Evolutionary conservation across 179 eudicot species (phyloP), one percentile per base, ranked within the genome.

Genomic region (Nepenthes alata): DNA sequence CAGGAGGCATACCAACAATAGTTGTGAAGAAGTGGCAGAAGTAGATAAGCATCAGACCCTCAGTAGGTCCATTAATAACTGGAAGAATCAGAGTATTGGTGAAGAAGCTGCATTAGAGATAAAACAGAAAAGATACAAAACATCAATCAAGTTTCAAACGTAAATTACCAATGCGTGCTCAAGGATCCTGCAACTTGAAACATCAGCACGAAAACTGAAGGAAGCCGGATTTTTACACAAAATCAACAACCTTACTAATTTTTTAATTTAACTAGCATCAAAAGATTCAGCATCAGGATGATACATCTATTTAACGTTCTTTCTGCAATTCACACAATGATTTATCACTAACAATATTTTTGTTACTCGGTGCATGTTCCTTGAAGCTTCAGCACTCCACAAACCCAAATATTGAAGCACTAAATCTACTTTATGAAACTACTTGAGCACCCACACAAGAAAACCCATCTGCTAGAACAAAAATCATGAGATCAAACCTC

Each of bases 31-130:
- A 82, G 78, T 90, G 97, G 59, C 64, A 51, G 67, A 81, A 5
- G 60, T 87, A 94, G 64, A 94, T 87, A 81, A 94, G 77, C 95
- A 83, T 80, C 61, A 94, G 88, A 70, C 99, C 99, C 75, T 94
- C 97, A 6, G 96, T 94, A 48, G 99, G 99, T 63, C 97, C 97
- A 80, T 94, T 94, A 61, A 94, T 47, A 12, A 82, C 96, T 4
- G 97, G 97, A 63, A 94, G 97, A 65, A 94, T 80, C 64, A 94
- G 85, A 13, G 97, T 90, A 75, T 94, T 87, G 76, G 99, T 94
- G 78, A 94, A 94, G 72, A 70, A 94, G 80, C 99, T 94, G 88
- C 67, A 71, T 53, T 53, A 5, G 64, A 11, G 63, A 56, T 35
- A 7, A 57, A 3, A 45, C 57, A 63, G 70, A 48, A 66, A 9